phyloP scores from a whole-genome alignment of 768 basidiomycete species.

The Candolleomyces eurysporus region DNA sequence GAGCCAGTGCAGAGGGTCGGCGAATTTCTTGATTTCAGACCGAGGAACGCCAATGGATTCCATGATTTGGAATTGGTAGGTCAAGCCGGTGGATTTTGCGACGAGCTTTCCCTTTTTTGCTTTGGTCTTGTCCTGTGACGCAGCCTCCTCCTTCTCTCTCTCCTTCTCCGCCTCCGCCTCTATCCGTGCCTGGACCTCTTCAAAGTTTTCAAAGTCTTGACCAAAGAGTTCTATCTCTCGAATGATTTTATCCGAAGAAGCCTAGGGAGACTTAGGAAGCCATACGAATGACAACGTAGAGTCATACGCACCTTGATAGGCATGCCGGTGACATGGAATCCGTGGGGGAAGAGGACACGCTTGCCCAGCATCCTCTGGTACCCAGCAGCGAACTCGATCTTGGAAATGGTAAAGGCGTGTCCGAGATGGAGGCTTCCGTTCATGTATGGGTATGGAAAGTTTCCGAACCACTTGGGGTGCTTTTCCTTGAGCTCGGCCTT shows the following conservation, averaged over 20 bases:
- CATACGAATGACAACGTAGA: not conserved
- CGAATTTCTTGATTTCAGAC: constrained; percentile 91
- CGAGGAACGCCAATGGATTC: constrained; percentile 89
- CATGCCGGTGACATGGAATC: constrained; percentile 92
- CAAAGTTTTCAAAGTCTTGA: constrained; percentile 75
- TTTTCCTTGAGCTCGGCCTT: constrained; percentile 65
- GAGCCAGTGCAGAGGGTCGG: constrained; percentile 93
- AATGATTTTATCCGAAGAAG: constrained; percentile 95
- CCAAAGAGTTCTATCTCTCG: constrained; percentile 98
- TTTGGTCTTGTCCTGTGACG: constrained; percentile 61
- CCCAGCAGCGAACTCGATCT: constrained; percentile 95
- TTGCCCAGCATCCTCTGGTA: constrained; percentile 96
- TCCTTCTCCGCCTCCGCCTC: constrained; percentile 46
- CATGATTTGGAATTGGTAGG: constrained; percentile 99
- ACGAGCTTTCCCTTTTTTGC: constrained; percentile 94
- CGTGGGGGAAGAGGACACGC: constrained; percentile 93
- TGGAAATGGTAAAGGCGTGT: constrained; percentile 97
- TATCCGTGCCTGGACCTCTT: constrained; percentile 42
- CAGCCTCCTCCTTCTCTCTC: constrained; percentile 41
- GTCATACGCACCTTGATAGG: constrained; percentile 85
- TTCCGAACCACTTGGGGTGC: constrained; percentile 97
- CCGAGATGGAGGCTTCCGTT: constrained; percentile 96
- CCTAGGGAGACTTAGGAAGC: constrained; percentile 41
- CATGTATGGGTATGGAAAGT: constrained; percentile 97
- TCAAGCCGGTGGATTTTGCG: constrained; percentile 89